phyloP scores from a whole-genome alignment of 805 yeast genomes.

The Spathaspora gorwiae region DNA sequence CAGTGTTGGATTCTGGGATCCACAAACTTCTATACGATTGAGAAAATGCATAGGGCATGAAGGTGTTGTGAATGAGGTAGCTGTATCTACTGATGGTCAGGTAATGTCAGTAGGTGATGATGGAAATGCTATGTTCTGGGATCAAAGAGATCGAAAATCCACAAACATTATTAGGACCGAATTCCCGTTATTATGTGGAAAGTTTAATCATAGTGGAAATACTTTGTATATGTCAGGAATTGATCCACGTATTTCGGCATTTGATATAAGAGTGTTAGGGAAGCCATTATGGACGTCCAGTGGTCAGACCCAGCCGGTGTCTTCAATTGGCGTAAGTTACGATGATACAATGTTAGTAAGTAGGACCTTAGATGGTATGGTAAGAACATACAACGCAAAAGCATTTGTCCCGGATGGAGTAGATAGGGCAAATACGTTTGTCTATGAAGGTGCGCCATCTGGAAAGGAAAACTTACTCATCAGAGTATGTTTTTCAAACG shows the following conservation, averaged over 20 bases:
- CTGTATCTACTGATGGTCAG: slow-evolving; percentile 19
- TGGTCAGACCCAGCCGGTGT: slow-evolving; percentile 40
- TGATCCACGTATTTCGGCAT: slow-evolving; percentile 58
- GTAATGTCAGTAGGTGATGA: slow-evolving; percentile 62
- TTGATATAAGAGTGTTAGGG: slow-evolving; percentile 48
- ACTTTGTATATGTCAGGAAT: slow-evolving; percentile 59
- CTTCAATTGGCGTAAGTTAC: slow-evolving; percentile 47
- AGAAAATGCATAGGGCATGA: slow-evolving; percentile 53
- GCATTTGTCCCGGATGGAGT: slow-evolving; percentile 36
- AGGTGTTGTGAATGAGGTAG: slow-evolving; percentile 52
- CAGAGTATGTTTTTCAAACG: slow-evolving; percentile 44
- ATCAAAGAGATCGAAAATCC: slow-evolving; percentile 48
- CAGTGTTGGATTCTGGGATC: slow-evolving; percentile 61
- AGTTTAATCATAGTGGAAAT: slow-evolving; percentile 32
- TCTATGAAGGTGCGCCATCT: slow-evolving; percentile 56
- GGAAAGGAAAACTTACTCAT: slow-evolving; percentile 49
- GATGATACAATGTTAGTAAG: slow-evolving; percentile 47
- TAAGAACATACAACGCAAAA: slow-evolving; percentile 54
- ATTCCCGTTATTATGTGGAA: slow-evolving; percentile 54
- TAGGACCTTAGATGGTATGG: slow-evolving; percentile 52
- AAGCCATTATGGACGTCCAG: slow-evolving; percentile 43
- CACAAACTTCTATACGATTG: slow-evolving; percentile 48
- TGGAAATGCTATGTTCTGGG: slow-evolving; percentile 62
- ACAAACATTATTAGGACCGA: slow-evolving; percentile 38
- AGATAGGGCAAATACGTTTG: slow-evolving; percentile 39